Percentiles rank a stretch among this genome's conserved stretches.
These are phyloP conservation scores for Glycine soja DNA, from an alignment of 306 rosid species.

Conservation along the genomic window DNA sequence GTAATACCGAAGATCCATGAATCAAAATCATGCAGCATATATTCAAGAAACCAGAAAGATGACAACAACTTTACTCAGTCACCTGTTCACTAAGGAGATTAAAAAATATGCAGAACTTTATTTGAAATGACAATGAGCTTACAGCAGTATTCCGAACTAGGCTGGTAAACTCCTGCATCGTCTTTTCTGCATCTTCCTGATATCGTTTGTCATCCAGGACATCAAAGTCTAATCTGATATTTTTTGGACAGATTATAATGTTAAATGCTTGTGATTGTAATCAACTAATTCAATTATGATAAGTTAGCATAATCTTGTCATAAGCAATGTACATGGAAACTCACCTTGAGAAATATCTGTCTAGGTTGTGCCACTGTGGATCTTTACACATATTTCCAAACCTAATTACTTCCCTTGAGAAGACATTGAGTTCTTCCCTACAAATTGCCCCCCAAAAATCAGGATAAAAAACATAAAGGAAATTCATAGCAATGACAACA, in stretches of 20 bases:
- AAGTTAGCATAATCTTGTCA: conserved; percentile 26
- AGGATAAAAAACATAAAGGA: conserved; percentile 14
- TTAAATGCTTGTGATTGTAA: conserved; percentile 27
- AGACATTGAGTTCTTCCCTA: conserved; percentile 79
- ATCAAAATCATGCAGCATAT: conserved; percentile 39
- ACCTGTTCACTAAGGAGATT: conserved; percentile 30
- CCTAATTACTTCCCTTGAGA: conserved; percentile 80
- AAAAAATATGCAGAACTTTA: conserved; percentile 10
- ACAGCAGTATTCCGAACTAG: conserved; percentile 82
- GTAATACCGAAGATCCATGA: conserved; percentile 1
- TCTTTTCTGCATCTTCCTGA: conserved; percentile 67
- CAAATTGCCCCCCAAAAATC: conserved; percentile 38
- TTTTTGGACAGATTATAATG: neutral
- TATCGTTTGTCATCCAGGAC: conserved; percentile 52
- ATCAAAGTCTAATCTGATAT: conserved; percentile 74
- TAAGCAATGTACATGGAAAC: conserved; percentile 35
- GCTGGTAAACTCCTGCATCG: conserved; percentile 71
- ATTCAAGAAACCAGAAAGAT: conserved; percentile 40
- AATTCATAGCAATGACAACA: conserved; percentile 22
- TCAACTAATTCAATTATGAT: conserved; percentile 38
- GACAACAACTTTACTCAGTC: conserved; percentile 36
- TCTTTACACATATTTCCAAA: conserved; percentile 93
- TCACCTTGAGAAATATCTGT: conserved; percentile 76
- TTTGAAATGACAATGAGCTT: conserved; percentile 54
- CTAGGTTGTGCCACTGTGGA: conserved; percentile 89